Evolutionary conservation across 192 early-diverging fungal genomes (phyloP).

Genomic region (Coemansia sp.): DNA sequence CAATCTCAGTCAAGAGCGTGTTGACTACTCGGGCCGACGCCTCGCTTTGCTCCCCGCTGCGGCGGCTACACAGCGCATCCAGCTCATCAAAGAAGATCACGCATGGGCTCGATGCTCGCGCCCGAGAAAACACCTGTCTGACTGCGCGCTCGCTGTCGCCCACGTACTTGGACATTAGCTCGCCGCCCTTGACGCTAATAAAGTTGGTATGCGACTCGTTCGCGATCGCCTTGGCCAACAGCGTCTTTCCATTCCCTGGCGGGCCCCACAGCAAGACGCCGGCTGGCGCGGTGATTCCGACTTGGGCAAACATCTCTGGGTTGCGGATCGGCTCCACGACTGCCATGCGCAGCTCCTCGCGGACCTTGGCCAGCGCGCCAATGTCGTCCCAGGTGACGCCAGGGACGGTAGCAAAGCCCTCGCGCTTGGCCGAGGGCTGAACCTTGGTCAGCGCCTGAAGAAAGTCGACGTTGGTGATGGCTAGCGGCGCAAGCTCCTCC

Average conservation of each 20-base stretch:
- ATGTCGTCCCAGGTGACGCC: slow-evolving; percentile 97
- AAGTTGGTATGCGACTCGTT: slow-evolving; percentile 98
- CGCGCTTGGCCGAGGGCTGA: slow-evolving; percentile 96
- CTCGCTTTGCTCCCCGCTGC: slow-evolving; percentile 86
- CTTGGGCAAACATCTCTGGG: slow-evolving; percentile 83
- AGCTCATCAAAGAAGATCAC: slow-evolving; percentile 99
- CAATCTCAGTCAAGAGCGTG: slow-evolving; percentile 95
- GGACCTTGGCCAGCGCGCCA: slow-evolving; percentile 83
- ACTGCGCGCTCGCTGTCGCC: slow-evolving; percentile 98
- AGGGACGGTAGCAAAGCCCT: slow-evolving; percentile 98
- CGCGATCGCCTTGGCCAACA: slow-evolving; percentile 97
- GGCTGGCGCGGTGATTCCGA: slow-evolving; percentile 89
- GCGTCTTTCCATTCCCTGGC: slow-evolving; percentile 97
- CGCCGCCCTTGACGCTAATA: slow-evolving; percentile 98
- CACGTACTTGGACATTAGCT: slow-evolving; percentile 98
- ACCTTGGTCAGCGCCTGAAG: slow-evolving; percentile 83
- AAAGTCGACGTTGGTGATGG: slow-evolving; percentile 88
- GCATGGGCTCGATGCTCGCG: slow-evolving; percentile 91
- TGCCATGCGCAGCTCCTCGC: slow-evolving; percentile 93
- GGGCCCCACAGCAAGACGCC: slow-evolving; percentile 98
- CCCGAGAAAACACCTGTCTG: slow-evolving; percentile 93
- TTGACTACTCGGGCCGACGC: slow-evolving; percentile 95
- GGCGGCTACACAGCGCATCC: slow-evolving; percentile 91
- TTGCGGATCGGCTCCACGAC: slow-evolving; percentile 95
- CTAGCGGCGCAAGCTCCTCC: slow-evolving; percentile 80